These are phyloP conservation scores for Amphirosellinia nigrospora DNA, from an alignment of 495 filamentous ascomycete genomes.

Conservation along the genomic window DNA sequence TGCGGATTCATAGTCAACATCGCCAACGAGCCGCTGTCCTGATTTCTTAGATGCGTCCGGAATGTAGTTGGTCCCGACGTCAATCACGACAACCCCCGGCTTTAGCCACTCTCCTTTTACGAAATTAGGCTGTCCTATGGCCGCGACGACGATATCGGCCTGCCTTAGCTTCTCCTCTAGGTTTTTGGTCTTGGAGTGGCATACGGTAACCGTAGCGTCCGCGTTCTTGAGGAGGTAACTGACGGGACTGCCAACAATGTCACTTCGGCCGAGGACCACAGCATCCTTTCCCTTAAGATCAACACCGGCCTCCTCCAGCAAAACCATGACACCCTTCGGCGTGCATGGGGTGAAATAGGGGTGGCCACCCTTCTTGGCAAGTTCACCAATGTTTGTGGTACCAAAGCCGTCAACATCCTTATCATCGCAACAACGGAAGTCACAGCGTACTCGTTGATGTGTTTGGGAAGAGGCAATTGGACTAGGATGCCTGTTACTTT, in stretches of 20 bases:
- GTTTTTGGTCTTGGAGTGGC: constrained; percentile 84
- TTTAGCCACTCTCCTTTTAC: constrained; percentile 96
- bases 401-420: constrained; percentile 99
- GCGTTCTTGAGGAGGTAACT: constrained; percentile 94
- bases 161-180: constrained; percentile 74
- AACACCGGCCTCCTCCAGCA: constrained; percentile 83
- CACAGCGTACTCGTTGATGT: constrained; percentile 86
- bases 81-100: constrained; percentile 90
- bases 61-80: constrained; percentile 97
- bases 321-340: constrained; percentile 94
- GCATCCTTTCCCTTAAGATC: constrained; percentile 88
- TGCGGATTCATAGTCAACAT: constrained; percentile 91
- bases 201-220: constrained; percentile 94
- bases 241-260: constrained; percentile 96
- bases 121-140: constrained; percentile 86
- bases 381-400: constrained; percentile 88
- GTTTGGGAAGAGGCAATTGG: constrained; percentile 85
- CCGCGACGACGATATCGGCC: constrained; percentile 89
- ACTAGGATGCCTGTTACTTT: constrained; percentile 90
- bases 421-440: constrained; percentile 90
- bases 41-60: constrained; percentile 94
- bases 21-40: constrained; percentile 90
- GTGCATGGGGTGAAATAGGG: constrained; percentile 94
- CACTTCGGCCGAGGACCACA: constrained; percentile 91
- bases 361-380: constrained; percentile 89